These are phyloP conservation scores for Aureobasidium melanogenum DNA, from an alignment of 2,329 filamentous ascomycete genomes.

Conservation along the genomic window DNA sequence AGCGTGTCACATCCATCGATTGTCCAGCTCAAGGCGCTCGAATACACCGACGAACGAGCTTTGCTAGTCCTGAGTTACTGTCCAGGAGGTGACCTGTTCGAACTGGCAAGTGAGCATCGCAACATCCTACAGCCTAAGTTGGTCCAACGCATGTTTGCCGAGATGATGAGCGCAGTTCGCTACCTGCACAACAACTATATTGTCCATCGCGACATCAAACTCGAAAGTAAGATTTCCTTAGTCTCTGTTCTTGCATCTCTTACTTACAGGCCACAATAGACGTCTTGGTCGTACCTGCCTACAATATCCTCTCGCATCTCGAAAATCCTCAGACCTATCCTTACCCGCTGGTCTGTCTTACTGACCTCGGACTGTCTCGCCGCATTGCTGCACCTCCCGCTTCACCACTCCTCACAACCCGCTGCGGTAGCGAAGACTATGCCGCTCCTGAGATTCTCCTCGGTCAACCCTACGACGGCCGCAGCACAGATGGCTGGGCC, in stretches of 20 bases:
- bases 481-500: constrained; percentile 88
- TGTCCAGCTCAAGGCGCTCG: constrained; percentile 87
- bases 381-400: constrained; percentile 64
- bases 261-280: constrained; percentile 43
- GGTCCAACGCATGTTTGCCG: constrained; percentile 78
- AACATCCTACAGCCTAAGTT: constrained; percentile 59
- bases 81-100: constrained; percentile 89
- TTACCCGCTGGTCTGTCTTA: constrained; percentile 76
- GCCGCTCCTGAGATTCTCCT: constrained; percentile 94
- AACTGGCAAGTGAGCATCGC: constrained; percentile 68
- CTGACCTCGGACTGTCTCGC: constrained; percentile 82
- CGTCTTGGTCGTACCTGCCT: constrained; percentile 77
- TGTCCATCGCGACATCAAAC: constrained; percentile 94
- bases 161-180: constrained; percentile 73
- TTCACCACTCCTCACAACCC: constrained; percentile 81
- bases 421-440: constrained; percentile 95
- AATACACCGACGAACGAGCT: constrained; percentile 70
- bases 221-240: constrained; percentile 65
- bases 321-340: constrained; percentile 68
- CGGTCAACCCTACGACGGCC: constrained; percentile 88
- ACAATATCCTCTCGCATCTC: constrained; percentile 51
- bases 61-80: constrained; percentile 86
- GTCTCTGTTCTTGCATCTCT: background rate
- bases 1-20: constrained; percentile 80
- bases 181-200: constrained; percentile 82